A percentile compares a stretch with the other conserved stretches of the same genome.
These are phyloP conservation scores for Aspergillus latus DNA, from an alignment of 2,329 filamentous ascomycete species.

Conservation along the genomic window DNA sequence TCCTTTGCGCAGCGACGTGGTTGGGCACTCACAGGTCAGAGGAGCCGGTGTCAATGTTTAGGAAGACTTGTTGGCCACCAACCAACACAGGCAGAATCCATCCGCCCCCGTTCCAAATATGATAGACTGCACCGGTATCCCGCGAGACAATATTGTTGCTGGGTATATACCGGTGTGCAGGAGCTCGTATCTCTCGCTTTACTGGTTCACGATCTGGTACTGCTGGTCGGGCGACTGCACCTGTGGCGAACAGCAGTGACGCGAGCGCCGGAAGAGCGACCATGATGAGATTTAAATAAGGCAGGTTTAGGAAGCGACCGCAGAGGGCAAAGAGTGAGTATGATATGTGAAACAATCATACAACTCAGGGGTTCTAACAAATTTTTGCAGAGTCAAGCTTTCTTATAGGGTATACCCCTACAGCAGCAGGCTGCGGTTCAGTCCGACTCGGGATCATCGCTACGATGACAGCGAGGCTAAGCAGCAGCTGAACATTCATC, in stretches of 20 bases:
- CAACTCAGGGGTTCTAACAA: background rate
- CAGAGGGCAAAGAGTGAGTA: background rate
- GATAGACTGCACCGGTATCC: constrained; percentile 9
- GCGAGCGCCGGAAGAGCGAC: constrained; percentile 1
- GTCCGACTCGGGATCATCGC: background rate
- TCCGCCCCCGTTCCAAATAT: constrained; percentile 10
- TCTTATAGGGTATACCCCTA: background rate
- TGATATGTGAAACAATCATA: background rate
- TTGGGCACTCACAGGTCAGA: constrained; percentile 9
- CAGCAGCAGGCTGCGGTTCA: background rate
- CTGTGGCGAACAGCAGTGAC: constrained; percentile 1
- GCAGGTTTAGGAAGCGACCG: background rate
- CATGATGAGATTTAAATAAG: background rate
- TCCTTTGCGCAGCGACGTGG: background rate
- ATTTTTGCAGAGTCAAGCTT: background rate
- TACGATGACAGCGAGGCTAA: background rate
- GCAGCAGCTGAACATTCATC: background rate
- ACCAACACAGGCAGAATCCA: constrained; percentile 14
- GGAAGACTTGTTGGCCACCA: constrained; percentile 12
- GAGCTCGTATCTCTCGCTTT: constrained; percentile 6
- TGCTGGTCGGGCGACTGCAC: constrained; percentile 1
- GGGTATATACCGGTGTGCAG: constrained; percentile 4
- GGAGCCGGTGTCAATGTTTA: constrained; percentile 14
- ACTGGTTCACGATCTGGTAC: background rate
- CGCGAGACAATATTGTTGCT: constrained; percentile 1